Evolutionary conservation across 495 filamentous ascomycete genomes (phyloP).

Genomic region (Hypoxylon trugodes): DNA sequence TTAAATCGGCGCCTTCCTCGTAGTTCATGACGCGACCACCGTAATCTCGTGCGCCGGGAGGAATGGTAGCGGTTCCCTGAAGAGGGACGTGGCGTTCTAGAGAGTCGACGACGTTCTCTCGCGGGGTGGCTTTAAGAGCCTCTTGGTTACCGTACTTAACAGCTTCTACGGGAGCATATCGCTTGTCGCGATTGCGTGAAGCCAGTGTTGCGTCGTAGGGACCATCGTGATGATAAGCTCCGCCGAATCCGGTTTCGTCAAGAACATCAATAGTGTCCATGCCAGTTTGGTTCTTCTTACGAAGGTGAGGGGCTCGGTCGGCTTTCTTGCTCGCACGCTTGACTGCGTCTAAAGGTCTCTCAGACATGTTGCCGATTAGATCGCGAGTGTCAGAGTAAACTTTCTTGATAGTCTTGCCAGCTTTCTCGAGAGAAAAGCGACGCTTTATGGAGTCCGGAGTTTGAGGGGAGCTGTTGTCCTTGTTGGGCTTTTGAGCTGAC

Average conservation of each 20-base stretch:
- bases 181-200: slow-evolving; percentile 70
- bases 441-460: too few species aligned
- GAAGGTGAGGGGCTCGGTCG: slow-evolving; percentile 66
- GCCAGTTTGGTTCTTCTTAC: slow-evolving; percentile 69
- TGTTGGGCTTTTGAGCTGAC: too few species aligned
- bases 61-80: slow-evolving; percentile 80
- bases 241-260: slow-evolving; percentile 64
- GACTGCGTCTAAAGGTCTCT: slow-evolving; percentile 69
- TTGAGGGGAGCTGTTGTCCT: too few species aligned
- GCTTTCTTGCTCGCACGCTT: slow-evolving; percentile 66
- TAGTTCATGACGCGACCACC: slow-evolving; percentile 79
- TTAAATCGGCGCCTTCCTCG: slow-evolving; percentile 85
- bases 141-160: slow-evolving; percentile 76
- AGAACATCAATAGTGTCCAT: slow-evolving; percentile 84
- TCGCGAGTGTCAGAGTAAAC: neutral
- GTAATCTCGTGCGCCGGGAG: slow-evolving; percentile 72
- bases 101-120: slow-evolving; percentile 78
- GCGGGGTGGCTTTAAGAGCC: slow-evolving; percentile 83
- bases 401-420: neutral
- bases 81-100: slow-evolving; percentile 80
- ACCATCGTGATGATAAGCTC: slow-evolving; percentile 87
- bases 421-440: neutral
- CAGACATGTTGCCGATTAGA: slow-evolving; percentile 64
- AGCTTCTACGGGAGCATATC: slow-evolving; percentile 78
- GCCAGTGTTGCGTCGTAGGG: slow-evolving; percentile 87